Evolutionary conservation across 768 basidiomycete genomes (phyloP).

Genomic region (Suillus fuscotomentosus): DNA sequence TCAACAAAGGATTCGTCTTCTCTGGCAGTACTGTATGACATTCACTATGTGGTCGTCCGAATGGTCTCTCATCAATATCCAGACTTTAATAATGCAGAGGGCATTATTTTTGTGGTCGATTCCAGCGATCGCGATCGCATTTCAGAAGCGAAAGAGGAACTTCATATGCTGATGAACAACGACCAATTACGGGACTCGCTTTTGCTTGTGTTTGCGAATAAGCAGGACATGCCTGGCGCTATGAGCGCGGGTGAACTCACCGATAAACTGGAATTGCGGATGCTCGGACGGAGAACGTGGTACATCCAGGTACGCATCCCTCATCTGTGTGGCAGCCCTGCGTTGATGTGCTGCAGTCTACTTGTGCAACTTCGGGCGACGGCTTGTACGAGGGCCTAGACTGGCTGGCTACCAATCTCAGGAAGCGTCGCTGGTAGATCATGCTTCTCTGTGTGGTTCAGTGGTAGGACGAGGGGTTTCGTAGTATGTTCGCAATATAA

Average conservation of each 20-base stretch:
- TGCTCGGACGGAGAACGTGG: slow-evolving; percentile 97
- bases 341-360: slow-evolving; percentile 27
- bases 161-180: slow-evolving; percentile 93
- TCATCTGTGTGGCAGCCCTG: not conserved
- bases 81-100: slow-evolving; percentile 91
- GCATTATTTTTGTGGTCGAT: slow-evolving; percentile 97
- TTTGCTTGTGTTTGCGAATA: slow-evolving; percentile 97
- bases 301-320: slow-evolving; percentile 84
- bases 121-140: slow-evolving; percentile 93
- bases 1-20: slow-evolving; percentile 96
- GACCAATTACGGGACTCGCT: slow-evolving; percentile 97
- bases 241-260: slow-evolving; percentile 99
- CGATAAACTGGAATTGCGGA: slow-evolving; percentile 90
- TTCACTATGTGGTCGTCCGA: not conserved
- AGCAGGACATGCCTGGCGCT: slow-evolving; percentile 96
- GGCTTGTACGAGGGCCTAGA: slow-evolving; percentile 96
- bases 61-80: not conserved
- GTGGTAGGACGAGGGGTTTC: not conserved
- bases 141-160: slow-evolving; percentile 93
- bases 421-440: slow-evolving; percentile 58
- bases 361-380: slow-evolving; percentile 95
- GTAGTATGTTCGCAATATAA: not conserved
- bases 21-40: slow-evolving; percentile 79
- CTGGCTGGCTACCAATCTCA: slow-evolving; percentile 96
- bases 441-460: not conserved